Evolutionary conservation across 1,284 basidiomycete genomes (phyloP).

Genomic region (Papiliotrema laurentii): DNA sequence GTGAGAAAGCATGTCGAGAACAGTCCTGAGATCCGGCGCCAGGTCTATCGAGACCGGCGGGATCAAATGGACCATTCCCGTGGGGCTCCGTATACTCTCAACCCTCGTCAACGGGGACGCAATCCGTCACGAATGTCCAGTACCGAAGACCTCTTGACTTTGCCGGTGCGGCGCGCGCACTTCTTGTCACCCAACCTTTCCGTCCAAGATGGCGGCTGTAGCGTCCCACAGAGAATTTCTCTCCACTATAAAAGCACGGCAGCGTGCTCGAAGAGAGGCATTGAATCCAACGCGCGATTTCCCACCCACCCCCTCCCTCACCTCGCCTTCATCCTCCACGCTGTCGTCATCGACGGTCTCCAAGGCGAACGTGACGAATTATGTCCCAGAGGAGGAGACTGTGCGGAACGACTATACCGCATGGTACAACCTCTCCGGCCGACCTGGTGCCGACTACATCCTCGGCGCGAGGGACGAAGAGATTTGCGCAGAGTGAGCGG

Average conservation of each 20-base stretch:
- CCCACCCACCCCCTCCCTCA: not conserved
- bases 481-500: conserved; percentile 87
- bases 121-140: no score
- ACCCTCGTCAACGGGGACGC: no score
- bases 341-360: not conserved
- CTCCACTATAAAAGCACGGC: not conserved
- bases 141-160: no score
- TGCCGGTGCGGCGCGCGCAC: no score
- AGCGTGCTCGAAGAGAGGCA: not conserved
- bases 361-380: conserved; percentile 53
- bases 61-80: no score
- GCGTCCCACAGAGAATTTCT: not conserved
- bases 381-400: conserved; percentile 85
- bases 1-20: no score
- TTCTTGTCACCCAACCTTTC: no score
- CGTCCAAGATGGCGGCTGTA: not conserved
- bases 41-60: no score
- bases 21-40: no score
- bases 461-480: conserved; percentile 76
- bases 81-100: no score
- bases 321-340: not conserved
- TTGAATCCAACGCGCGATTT: not conserved
- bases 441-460: conserved; percentile 88
- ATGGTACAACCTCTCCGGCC: conserved; percentile 80
- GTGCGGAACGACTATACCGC: conserved; percentile 92